These are phyloP conservation scores for Globisporangium radiosum DNA, from an alignment of 352 stramenopile species.

Conservation along the genomic window DNA sequence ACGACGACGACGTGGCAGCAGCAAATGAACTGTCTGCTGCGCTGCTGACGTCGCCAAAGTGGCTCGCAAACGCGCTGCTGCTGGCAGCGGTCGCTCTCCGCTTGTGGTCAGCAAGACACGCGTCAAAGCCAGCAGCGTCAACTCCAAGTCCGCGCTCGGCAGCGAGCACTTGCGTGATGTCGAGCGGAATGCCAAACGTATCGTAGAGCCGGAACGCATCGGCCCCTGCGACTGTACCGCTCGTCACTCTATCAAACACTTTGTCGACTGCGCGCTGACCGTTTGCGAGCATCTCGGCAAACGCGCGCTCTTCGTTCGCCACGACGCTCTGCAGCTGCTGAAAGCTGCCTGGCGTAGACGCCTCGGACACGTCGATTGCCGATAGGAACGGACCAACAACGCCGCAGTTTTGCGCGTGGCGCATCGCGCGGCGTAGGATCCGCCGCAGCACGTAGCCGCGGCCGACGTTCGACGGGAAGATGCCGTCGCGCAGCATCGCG, in stretches of 20 bases:
- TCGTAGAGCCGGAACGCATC: constrained; percentile 73
- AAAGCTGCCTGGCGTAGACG: constrained; percentile 23
- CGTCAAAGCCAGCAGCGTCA: constrained; percentile 46
- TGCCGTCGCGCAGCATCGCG: constrained; percentile 91
- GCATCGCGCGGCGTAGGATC: constrained; percentile 89
- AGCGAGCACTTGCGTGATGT: constrained; percentile 66
- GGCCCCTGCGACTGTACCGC: constrained; percentile 26
- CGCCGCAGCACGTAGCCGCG: constrained; percentile 94
- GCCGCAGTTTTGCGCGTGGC: constrained; percentile 54
- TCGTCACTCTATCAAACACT: constrained; percentile 25
- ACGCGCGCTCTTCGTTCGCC: constrained; percentile 63
- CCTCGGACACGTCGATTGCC: constrained; percentile 43
- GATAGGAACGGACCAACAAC: constrained; percentile 48
- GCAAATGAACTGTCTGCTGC: background rate
- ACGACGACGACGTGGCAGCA: background rate
- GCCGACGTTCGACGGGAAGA: constrained; percentile 93
- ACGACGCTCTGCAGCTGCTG: constrained; percentile 63
- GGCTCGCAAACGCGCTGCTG: constrained; percentile 31
- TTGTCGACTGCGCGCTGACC: constrained; percentile 58
- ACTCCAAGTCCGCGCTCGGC: constrained; percentile 52
- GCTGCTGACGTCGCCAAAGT: constrained; percentile 9
- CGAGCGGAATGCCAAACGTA: constrained; percentile 70
- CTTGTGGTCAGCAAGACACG: constrained; percentile 41
- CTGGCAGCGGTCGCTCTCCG: constrained; percentile 34
- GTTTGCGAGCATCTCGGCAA: constrained; percentile 65